Evolutionary conservation across 2,329 filamentous ascomycete genomes (phyloP).

Genomic region (Plectosphaerella cucumerina): DNA sequence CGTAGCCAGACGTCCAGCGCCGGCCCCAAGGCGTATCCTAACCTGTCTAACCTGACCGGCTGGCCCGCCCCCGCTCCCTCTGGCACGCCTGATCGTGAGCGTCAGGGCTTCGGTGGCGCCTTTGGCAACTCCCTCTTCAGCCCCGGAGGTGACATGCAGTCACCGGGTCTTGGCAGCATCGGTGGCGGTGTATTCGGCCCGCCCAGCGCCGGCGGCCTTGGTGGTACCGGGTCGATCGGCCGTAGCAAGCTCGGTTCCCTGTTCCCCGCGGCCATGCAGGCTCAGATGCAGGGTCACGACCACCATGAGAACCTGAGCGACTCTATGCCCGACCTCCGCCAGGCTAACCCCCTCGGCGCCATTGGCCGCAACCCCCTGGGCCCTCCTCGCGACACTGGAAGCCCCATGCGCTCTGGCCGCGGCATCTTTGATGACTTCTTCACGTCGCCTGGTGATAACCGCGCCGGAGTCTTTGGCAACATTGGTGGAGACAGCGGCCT

Average conservation of each 20-base stretch:
- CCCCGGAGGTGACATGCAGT: conserved; percentile 66
- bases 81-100: conserved; percentile 64
- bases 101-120: conserved; percentile 43
- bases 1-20: conserved; percentile 91
- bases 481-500: neutral
- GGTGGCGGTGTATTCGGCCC: conserved; percentile 66
- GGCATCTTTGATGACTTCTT: conserved; percentile 54
- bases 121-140: conserved; percentile 81
- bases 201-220: conserved; percentile 47
- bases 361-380: conserved; percentile 61
- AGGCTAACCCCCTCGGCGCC: conserved; percentile 58
- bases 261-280: conserved; percentile 86
- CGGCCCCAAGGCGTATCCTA: conserved; percentile 69
- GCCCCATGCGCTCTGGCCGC: conserved; percentile 51
- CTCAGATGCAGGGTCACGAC: conserved; percentile 76
- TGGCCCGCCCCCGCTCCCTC: conserved; percentile 59
- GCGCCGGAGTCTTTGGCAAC: conserved; percentile 24
- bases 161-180: conserved; percentile 64
- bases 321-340: conserved; percentile 54
- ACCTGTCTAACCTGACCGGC: conserved; percentile 56
- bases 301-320: conserved; percentile 58
- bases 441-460: conserved; percentile 26
- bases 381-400: conserved; percentile 54
- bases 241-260: conserved; percentile 83
- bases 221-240: conserved; percentile 62